Conservation (phyloP, 495 filamentous ascomycete species). For the Parathielavia appendiculata region DNA sequence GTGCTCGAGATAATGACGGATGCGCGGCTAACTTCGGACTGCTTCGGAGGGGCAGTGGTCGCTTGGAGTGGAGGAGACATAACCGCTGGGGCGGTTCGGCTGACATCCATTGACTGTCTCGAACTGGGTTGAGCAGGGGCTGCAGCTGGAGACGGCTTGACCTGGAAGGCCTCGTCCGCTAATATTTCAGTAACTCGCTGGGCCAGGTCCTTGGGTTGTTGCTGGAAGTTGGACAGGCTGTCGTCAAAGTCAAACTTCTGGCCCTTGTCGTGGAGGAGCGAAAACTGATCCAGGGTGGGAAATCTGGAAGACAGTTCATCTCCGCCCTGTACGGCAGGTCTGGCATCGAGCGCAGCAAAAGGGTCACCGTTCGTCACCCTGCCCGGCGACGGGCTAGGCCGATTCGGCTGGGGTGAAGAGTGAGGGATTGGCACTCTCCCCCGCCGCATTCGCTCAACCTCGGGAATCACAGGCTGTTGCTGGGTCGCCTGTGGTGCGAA, state of each 20-base stretch:
- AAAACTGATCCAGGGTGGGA: constrained; percentile 89
- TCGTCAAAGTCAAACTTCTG: constrained; percentile 83
- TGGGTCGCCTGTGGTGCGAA: constrained; percentile 62
- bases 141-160: constrained; percentile 25
- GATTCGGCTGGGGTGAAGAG: constrained; percentile 41
- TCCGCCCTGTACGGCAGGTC: constrained; percentile 43
- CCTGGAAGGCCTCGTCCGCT: constrained; percentile 69
- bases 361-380: constrained; percentile 72
- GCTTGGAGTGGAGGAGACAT: constrained; percentile 33
- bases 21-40: constrained; percentile 44
- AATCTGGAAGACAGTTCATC: constrained; percentile 85
- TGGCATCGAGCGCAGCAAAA: constrained; percentile 79
- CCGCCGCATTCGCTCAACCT: constrained; percentile 90
- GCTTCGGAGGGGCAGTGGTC: constrained; percentile 37
- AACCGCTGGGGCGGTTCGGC: constrained; percentile 22
- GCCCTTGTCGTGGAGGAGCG: constrained; percentile 79
- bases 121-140: constrained; percentile 23
- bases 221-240: constrained; percentile 41
- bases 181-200: constrained; percentile 75
- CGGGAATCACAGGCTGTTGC: constrained; percentile 69
- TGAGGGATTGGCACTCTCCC: constrained; percentile 65
- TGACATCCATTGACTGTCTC: constrained; percentile 35
- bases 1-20: constrained; percentile 50
- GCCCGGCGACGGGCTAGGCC: constrained; percentile 69
- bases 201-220: constrained; percentile 58